These are phyloP conservation scores for Inga laurina DNA, from an alignment of 306 rosid species.

Conservation along the genomic window DNA sequence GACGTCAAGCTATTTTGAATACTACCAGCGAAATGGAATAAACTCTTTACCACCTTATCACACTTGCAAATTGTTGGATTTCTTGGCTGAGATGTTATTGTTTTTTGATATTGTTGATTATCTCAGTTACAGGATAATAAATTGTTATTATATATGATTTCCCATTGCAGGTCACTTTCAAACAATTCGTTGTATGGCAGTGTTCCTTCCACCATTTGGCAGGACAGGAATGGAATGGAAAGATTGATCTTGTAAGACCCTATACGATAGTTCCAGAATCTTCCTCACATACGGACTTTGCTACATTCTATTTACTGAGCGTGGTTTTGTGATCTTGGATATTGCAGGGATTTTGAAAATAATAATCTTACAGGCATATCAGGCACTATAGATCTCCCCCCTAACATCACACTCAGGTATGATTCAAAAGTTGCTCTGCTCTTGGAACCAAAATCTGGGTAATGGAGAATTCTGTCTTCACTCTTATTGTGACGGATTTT, in stretches of 20 bases:
- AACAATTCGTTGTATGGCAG: slow-evolving; percentile 69
- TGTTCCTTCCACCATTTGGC: slow-evolving; percentile 76
- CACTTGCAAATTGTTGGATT: slow-evolving; percentile 10
- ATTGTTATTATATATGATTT: slow-evolving; percentile 8
- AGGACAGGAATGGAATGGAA: slow-evolving; percentile 43
- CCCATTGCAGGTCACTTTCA: slow-evolving; percentile 76
- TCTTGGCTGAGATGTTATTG: slow-evolving; percentile 3
- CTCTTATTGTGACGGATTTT: slow-evolving; percentile 20
- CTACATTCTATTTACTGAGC: slow-evolving; percentile 17
- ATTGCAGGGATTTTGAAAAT: slow-evolving; percentile 77
- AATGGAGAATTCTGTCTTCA: not conserved
- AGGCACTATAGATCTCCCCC: slow-evolving; percentile 57
- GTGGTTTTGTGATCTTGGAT: slow-evolving; percentile 25
- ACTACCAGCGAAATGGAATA: slow-evolving; percentile 8
- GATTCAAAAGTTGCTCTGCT: slow-evolving; percentile 42
- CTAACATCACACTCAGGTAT: slow-evolving; percentile 75
- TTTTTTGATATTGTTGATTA: slow-evolving; percentile 8
- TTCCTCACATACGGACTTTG: not conserved
- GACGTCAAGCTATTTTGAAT: not conserved
- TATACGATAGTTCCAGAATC: slow-evolving; percentile 26
- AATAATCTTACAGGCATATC: slow-evolving; percentile 53
- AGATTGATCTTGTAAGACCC: slow-evolving; percentile 64
- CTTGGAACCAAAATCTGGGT: slow-evolving; percentile 25
- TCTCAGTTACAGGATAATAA: not conserved
- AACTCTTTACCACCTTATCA: slow-evolving; percentile 5